These are phyloP conservation scores for Mariannaea sp. DNA, from an alignment of 2,329 filamentous ascomycete genomes.

Conservation along the genomic window DNA sequence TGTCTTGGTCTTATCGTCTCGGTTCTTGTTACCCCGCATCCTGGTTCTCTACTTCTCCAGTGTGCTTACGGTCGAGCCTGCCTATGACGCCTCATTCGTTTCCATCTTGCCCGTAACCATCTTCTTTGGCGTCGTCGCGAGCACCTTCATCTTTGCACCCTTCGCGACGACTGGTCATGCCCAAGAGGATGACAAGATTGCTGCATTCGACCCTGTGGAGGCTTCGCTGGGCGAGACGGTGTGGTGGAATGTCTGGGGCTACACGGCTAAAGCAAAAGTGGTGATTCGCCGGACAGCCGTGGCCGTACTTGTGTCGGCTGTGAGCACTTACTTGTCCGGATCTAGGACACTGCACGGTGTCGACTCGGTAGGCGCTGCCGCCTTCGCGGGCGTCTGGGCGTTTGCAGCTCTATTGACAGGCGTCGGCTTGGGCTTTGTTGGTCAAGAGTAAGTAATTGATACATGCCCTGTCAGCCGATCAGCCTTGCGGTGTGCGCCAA, in stretches of 20 bases:
- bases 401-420: constrained; percentile 65
- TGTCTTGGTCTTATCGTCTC: constrained; percentile 70
- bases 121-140: constrained; percentile 70
- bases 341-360: constrained; percentile 71
- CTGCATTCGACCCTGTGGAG: constrained; percentile 65
- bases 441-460: constrained; percentile 45
- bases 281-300: constrained; percentile 68
- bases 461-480: constrained; percentile 5
- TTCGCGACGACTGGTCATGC: constrained; percentile 59
- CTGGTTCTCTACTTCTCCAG: constrained; percentile 78
- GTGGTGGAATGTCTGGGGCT: constrained; percentile 74
- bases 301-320: constrained; percentile 60
- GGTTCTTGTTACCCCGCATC: constrained; percentile 70
- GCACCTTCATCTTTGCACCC: constrained; percentile 78
- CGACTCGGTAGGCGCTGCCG: constrained; percentile 69
- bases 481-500: constrained; percentile 22
- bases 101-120: constrained; percentile 64
- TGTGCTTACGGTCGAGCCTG: constrained; percentile 70
- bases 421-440: constrained; percentile 56
- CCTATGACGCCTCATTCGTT: constrained; percentile 66
- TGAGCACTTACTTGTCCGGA: constrained; percentile 67
- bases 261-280: constrained; percentile 64
- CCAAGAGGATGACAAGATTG: constrained; percentile 53
- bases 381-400: constrained; percentile 79
- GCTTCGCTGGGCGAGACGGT: constrained; percentile 73